These are phyloP conservation scores for Abrus precatorius DNA, from an alignment of 306 rosid genomes.

Conservation along the genomic window DNA sequence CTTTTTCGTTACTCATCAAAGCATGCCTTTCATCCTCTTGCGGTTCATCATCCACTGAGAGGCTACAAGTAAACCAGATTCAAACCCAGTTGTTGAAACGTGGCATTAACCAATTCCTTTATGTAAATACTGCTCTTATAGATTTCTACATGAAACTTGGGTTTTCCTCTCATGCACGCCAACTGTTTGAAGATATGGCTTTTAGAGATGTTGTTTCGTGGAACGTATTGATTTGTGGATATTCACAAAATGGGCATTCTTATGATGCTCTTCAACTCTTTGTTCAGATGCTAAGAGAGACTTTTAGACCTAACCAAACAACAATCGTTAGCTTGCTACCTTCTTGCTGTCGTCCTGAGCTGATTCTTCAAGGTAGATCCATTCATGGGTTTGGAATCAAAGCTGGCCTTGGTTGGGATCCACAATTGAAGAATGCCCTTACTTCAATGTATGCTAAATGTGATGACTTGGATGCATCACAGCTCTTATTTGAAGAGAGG, in stretches of 20 bases:
- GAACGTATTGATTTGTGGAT: constrained; percentile 84
- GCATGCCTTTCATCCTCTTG: constrained; percentile 57
- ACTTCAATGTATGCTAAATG: constrained; percentile 82
- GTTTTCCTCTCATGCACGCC: constrained; percentile 55
- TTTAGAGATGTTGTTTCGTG: constrained; percentile 75
- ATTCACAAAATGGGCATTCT: constrained; percentile 53
- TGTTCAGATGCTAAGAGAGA: constrained; percentile 48
- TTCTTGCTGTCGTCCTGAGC: constrained; percentile 35
- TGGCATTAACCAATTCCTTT: constrained; percentile 55
- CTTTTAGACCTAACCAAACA: constrained; percentile 52
- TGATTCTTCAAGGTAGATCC: constrained; percentile 49
- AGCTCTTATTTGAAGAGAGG: constrained; percentile 66
- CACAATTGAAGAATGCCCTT: constrained; percentile 58
- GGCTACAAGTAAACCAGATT: constrained; percentile 59
- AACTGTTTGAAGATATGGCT: constrained; percentile 69
- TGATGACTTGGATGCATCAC: constrained; percentile 66
- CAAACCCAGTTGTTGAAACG: constrained; percentile 64
- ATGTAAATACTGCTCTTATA: constrained; percentile 70
- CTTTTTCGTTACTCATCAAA: constrained; percentile 73
- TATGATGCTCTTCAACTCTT: constrained; percentile 44
- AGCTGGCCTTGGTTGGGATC: constrained; percentile 46
- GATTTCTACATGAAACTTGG: constrained; percentile 69
- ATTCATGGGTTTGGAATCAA: constrained; percentile 55
- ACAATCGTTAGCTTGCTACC: constrained; percentile 52
- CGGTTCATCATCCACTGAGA: constrained; percentile 17